phyloP scores from a whole-genome alignment of 345 rosid species.

The Euphorbia lathyris region DNA sequence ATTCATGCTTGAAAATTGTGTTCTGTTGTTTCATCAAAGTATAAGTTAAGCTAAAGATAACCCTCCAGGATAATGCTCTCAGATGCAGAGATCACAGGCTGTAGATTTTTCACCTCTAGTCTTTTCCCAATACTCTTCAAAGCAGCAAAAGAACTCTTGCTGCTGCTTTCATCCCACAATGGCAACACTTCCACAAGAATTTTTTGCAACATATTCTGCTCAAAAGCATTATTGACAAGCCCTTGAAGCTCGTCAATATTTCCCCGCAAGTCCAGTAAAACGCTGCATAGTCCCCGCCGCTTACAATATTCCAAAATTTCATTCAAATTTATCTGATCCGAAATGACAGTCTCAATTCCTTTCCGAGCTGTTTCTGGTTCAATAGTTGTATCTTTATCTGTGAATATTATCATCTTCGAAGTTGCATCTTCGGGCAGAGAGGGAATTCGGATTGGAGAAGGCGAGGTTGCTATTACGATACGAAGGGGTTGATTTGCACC shows the following conservation, averaged over 20 bases:
- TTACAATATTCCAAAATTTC: conserved; percentile 55
- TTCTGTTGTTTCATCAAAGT: not conserved
- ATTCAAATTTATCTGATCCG: conserved; percentile 41
- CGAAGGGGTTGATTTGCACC: conserved; percentile 57
- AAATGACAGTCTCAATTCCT: conserved; percentile 44
- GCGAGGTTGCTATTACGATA: conserved; percentile 39
- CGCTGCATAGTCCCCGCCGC: conserved; percentile 49
- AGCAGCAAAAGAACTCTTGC: conserved; percentile 13
- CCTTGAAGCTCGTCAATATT: conserved; percentile 38
- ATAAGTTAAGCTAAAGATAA: conserved; percentile 34
- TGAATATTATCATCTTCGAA: conserved; percentile 42
- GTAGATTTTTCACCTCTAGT: conserved; percentile 43
- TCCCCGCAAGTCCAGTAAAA: conserved; percentile 66
- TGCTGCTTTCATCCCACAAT: conserved; percentile 38
- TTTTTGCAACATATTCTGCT: conserved; percentile 52
- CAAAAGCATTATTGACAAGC: conserved; percentile 48
- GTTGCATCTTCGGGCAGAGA: conserved; percentile 27
- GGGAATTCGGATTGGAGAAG: conserved; percentile 27
- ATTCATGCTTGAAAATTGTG: not conserved
- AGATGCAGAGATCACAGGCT: conserved; percentile 28
- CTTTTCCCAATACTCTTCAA: conserved; percentile 37
- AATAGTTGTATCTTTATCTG: conserved; percentile 25
- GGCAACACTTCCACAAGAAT: conserved; percentile 61
- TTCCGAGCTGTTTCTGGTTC: conserved; percentile 30
- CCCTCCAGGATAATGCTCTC: conserved; percentile 55